A percentile compares a stretch with the other conserved stretches of the same genome.
phyloP scores from a whole-genome alignment of 2,329 filamentous ascomycete species.

The Penicillium corylophilum region DNA sequence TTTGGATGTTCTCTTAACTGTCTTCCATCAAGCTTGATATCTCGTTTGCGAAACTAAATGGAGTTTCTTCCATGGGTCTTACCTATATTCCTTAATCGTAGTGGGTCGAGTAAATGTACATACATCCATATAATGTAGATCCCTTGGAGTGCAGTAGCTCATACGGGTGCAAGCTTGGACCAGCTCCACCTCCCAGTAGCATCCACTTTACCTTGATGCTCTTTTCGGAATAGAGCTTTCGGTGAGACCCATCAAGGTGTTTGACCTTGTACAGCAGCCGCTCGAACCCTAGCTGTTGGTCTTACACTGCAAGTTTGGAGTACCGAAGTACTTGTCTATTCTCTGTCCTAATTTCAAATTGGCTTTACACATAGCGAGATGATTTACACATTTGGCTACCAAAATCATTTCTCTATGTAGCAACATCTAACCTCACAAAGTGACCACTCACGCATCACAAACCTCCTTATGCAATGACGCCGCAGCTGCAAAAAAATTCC shows the following conservation, averaged over 20 bases:
- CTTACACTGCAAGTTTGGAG: not conserved
- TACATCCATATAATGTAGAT: not conserved
- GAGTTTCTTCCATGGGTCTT: slow-evolving; percentile 27
- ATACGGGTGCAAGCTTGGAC: not conserved
- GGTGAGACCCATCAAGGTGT: not conserved
- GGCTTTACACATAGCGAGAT: not conserved
- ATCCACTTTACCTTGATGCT: not conserved
- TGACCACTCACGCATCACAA: not conserved
- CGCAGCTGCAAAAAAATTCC: not conserved
- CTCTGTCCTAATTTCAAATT: not conserved
- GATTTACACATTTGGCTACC: not conserved
- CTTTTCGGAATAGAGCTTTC: not conserved
- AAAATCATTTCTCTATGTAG: not conserved
- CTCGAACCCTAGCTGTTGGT: not conserved
- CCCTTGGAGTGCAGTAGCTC: not conserved
- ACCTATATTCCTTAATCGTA: not conserved
- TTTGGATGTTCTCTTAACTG: slow-evolving; percentile 22
- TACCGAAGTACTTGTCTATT: not conserved
- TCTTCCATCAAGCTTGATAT: slow-evolving; percentile 23
- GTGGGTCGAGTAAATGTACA: not conserved
- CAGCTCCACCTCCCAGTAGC: not conserved
- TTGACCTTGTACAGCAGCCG: not conserved
- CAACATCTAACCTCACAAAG: not conserved
- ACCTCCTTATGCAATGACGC: not conserved
- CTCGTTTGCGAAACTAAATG: slow-evolving; percentile 22